Conservation (phyloP, 441 rosid genomes). For the Jatropha multifida region DNA sequence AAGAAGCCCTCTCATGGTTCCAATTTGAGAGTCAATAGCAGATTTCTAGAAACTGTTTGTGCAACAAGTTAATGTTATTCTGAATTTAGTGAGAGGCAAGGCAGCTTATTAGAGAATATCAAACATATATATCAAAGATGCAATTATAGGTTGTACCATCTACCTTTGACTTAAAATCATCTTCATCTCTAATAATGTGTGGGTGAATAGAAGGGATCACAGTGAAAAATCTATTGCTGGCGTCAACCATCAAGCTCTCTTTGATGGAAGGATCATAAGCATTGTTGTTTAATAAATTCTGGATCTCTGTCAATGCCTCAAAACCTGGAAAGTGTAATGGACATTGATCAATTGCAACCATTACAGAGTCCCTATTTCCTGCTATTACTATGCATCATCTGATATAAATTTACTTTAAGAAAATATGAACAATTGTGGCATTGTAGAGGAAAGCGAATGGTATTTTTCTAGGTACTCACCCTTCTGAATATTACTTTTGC, state of each 20-base stretch:
- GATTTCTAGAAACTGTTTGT: background rate
- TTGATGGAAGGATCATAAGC: conserved; percentile 48
- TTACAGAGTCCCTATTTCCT: conserved; percentile 2
- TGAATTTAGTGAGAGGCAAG: background rate
- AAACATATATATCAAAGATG: background rate
- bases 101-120: conserved; percentile 12
- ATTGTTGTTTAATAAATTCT: conserved; percentile 58
- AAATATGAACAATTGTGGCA: conserved; percentile 1
- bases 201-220: conserved; percentile 92
- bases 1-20: background rate
- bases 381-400: background rate
- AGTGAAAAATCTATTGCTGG: conserved; percentile 93
- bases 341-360: conserved; percentile 9
- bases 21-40: background rate
- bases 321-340: conserved; percentile 56
- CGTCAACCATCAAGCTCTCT: conserved; percentile 86
- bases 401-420: conserved; percentile 19
- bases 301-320: conserved; percentile 94
- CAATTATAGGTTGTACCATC: background rate
- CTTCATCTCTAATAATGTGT: conserved; percentile 80
- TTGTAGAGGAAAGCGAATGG: conserved; percentile 8
- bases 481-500: conserved; percentile 82
- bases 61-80: conserved; percentile 2
- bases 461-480: conserved; percentile 43
- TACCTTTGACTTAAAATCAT: conserved; percentile 94